A percentile compares a stretch with the other conserved stretches of the same genome.
These are phyloP conservation scores for Rhodotorula sp. DNA, from an alignment of 1,284 basidiomycete species.

Conservation along the genomic window DNA sequence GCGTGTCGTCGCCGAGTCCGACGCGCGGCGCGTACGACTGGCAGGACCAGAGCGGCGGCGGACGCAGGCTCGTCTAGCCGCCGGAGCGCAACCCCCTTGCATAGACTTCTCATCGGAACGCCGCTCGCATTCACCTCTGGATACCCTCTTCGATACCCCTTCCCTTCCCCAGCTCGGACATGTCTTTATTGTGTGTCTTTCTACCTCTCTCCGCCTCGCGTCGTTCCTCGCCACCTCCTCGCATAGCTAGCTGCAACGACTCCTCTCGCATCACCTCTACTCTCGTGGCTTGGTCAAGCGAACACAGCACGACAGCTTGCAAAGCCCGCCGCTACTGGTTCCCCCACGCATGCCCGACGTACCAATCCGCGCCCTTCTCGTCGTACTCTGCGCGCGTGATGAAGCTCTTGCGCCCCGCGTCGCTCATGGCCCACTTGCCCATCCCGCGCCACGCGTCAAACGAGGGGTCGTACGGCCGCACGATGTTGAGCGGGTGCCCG, in stretches of 20 bases:
- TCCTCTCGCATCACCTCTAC: no score
- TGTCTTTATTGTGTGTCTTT: no score
- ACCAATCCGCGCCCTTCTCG: constrained; percentile 81
- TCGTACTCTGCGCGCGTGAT: constrained; percentile 79
- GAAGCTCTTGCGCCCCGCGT: constrained; percentile 59
- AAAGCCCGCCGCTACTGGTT: constrained; percentile 39
- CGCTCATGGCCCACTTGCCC: constrained; percentile 63
- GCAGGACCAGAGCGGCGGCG: not conserved
- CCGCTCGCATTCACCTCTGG: no score
- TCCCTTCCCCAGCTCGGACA: no score
- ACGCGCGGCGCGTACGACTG: constrained; percentile 1
- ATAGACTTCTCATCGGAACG: no score
- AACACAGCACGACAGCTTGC: no score
- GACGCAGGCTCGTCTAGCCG: not conserved
- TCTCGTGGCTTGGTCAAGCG: no score
- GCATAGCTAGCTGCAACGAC: no score
- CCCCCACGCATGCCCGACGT: constrained; percentile 58
- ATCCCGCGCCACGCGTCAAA: constrained; percentile 91
- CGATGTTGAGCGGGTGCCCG: constrained; percentile 66
- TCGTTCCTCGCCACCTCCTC: no score
- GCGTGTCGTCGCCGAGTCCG: constrained; percentile 6
- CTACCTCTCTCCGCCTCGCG: no score
- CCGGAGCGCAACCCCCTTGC: no score
- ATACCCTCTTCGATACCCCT: no score
- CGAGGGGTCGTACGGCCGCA: constrained; percentile 56